Evolutionary conservation across 1,284 basidiomycete genomes (phyloP).

Genomic region (Trichosporon coremiiforme): DNA sequence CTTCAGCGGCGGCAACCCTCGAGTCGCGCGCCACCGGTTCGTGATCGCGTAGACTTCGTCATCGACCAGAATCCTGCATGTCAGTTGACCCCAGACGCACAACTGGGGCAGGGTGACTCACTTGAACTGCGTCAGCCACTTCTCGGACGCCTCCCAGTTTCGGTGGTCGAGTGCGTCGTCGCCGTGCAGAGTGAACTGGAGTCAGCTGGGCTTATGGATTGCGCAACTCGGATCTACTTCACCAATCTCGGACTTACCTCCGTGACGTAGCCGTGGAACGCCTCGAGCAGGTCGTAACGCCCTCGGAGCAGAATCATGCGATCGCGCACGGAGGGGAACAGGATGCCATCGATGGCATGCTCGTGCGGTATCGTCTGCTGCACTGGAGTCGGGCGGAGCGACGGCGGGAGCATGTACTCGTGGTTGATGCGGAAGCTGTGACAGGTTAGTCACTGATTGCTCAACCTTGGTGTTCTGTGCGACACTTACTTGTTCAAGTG

Average conservation of each 20-base stretch:
- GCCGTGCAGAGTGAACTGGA: constrained; percentile 75
- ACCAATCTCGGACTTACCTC: constrained; percentile 39
- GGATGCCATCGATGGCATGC: constrained; percentile 79
- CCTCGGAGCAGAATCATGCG: constrained; percentile 80
- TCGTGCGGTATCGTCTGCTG: constrained; percentile 87
- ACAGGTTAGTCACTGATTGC: constrained; percentile 18
- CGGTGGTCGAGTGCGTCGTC: constrained; percentile 84
- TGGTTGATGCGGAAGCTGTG: constrained; percentile 58
- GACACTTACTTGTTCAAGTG: constrained; percentile 71
- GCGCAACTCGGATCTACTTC: neutral
- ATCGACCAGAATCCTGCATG: constrained; percentile 45
- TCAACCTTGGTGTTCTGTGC: constrained; percentile 54
- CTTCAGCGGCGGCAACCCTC: constrained; percentile 39
- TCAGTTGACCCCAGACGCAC: neutral
- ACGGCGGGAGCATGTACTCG: constrained; percentile 82
- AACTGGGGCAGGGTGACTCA: constrained; percentile 55
- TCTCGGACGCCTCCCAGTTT: constrained; percentile 84
- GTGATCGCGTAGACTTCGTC: constrained; percentile 50
- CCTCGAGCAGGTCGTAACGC: constrained; percentile 47
- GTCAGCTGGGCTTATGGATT: neutral
- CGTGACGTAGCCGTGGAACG: constrained; percentile 42
- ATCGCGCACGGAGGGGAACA: constrained; percentile 83
- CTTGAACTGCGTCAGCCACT: constrained; percentile 78
- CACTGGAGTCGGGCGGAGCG: constrained; percentile 77
- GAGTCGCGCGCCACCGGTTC: constrained; percentile 48